Evolutionary conservation across 2,329 filamentous ascomycete species (phyloP).

Genomic region (Sarocladiaceae sp.): DNA sequence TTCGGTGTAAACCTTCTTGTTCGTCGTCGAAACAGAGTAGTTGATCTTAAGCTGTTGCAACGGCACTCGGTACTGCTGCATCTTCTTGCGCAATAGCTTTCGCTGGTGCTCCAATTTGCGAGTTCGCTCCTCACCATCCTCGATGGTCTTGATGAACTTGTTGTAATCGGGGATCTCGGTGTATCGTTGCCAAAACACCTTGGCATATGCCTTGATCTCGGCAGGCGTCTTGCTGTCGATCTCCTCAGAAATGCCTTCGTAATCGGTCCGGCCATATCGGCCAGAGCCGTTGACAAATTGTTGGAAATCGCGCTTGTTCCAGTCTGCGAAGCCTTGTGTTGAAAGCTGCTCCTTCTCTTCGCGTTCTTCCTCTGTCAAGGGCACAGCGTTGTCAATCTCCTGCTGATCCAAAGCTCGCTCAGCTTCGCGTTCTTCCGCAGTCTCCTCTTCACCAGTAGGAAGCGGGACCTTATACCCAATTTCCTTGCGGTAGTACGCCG

Average conservation of each 20-base stretch:
- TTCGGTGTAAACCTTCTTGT: conserved; percentile 99
- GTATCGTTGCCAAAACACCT: conserved; percentile 95
- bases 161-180: conserved; percentile 83
- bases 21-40: conserved; percentile 97
- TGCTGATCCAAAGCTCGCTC: conserved; percentile 84
- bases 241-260: conserved; percentile 78
- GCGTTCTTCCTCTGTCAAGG: conserved; percentile 84
- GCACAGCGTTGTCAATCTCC: conserved; percentile 87
- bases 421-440: conserved; percentile 77
- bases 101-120: conserved; percentile 88
- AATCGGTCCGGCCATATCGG: conserved; percentile 85
- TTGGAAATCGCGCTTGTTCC: conserved; percentile 97
- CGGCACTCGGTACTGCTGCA: conserved; percentile 93
- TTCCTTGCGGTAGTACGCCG: conserved; percentile 91
- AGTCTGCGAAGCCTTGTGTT: conserved; percentile 81
- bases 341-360: conserved; percentile 81
- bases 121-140: conserved; percentile 86
- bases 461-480: conserved; percentile 92
- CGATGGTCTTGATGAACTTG: conserved; percentile 85
- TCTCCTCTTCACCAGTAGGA: conserved; percentile 85
- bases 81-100: conserved; percentile 91
- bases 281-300: conserved; percentile 96
- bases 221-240: conserved; percentile 83
- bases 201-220: conserved; percentile 87
- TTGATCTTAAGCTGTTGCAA: conserved; percentile 98